Percentiles rank a stretch among this genome's conserved stretches.
phyloP scores from a whole-genome alignment of 352 stramenopile genomes.

The Phytophthora sansomeana region DNA sequence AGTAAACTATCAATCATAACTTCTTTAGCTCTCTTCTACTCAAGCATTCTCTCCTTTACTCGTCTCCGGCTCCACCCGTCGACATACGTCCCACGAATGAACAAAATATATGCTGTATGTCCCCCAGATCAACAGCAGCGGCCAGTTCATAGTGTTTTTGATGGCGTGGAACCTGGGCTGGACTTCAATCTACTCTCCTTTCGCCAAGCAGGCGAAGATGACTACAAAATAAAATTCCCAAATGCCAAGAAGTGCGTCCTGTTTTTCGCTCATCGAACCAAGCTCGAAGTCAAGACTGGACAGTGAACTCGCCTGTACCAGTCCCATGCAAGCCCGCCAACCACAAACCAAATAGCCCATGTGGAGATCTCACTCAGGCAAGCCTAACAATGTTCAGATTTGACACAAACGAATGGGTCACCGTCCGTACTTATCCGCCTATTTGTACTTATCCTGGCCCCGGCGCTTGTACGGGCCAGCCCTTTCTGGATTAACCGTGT shows the following conservation, averaged over 20 bases:
- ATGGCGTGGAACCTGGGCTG: constrained; percentile 3
- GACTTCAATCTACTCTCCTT: constrained; percentile 19
- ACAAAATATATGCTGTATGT: no score
- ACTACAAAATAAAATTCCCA: constrained; percentile 29
- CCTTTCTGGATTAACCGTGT: no score
- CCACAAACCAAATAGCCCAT: not conserved
- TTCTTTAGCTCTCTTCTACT: no score
- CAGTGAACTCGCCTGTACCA: constrained; percentile 11
- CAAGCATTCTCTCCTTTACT: no score
- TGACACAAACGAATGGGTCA: constrained; percentile 22
- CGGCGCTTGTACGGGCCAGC: no score
- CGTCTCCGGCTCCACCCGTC: no score
- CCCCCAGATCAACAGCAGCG: no score
- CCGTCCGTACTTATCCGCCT: no score
- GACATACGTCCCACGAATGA: no score
- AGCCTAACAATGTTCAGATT: constrained; percentile 1
- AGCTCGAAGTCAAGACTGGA: constrained; percentile 19
- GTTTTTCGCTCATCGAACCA: constrained; percentile 15
- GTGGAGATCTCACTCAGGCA: constrained; percentile 9
- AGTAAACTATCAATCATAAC: no score
- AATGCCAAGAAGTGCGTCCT: constrained; percentile 27
- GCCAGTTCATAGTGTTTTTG: no score
- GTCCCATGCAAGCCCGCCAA: constrained; percentile 6
- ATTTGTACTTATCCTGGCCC: no score
- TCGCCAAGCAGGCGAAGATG: constrained; percentile 15